Base-by-base conservation (phyloP, 345 rosid genomes). In the Brassica nigra region DNA sequence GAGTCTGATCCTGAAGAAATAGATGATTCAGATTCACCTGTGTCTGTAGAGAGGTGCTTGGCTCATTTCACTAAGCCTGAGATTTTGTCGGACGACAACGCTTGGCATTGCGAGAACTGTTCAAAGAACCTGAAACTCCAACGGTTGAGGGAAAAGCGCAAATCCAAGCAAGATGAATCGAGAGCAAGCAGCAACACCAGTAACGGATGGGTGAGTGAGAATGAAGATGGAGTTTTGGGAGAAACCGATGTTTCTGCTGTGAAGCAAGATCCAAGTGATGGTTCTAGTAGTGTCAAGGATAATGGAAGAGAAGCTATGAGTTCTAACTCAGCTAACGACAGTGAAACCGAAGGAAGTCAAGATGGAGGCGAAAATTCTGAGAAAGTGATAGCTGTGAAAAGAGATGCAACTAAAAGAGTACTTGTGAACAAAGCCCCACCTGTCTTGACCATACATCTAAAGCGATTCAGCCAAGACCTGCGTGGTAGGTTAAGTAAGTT, bases 1-100 rank as follows among this genome's bases (percentile, higher is more conserved):
- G 99, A 91, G 28, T 93, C 99, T 76, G 99, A 96, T 83, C 95
- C 97, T 11, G 95, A 88, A 75, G 95, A 96, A 82, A 97, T 96
- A 73, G 98, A 92, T 86, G 78, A 96, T 83, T 82, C 93, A 18
- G 87, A 88, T 85, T 89, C 95, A 76, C 94, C 95, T 0, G 97
- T 93, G 73, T 92, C 98, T 61, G 85, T 96, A 3, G 99, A 93
- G 85, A 90, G 97, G 64, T 96, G 98, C 78, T 90, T 96, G 86
- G 80, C 88, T 81, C 94, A 89, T 83, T 93, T 90, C 77, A 84
- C 90, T 65, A 89, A 90, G 85, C 89, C 90, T 64, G 99, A 96
- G 83, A 85, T 92, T 79, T 91, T 96, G 72, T 86, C 89, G 12
- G 83, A 90, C 75, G 97, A 93, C 84, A 92, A 96, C 84, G 98